Percentiles rank a stretch among this genome's conserved stretches.
Evolutionary conservation across 306 rosid genomes (phyloP).

Genomic region (Hippophae tibetana): DNA sequence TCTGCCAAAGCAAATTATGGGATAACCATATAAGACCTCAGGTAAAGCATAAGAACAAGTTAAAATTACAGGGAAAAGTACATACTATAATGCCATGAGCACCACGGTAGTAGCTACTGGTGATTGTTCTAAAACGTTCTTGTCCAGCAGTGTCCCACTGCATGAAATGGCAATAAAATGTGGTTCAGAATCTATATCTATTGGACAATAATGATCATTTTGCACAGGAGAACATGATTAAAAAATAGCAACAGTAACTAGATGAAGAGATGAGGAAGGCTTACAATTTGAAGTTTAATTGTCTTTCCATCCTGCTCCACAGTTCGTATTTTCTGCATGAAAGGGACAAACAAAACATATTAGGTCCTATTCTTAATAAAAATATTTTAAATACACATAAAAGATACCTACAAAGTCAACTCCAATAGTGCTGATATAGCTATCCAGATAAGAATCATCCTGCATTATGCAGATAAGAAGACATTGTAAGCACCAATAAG

Average conservation of each 20-base stretch:
- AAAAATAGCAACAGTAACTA: not conserved
- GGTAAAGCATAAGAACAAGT: not conserved
- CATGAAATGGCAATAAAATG: conserved; percentile 4
- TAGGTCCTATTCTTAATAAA: not conserved
- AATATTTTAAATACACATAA: not conserved
- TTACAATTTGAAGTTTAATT: conserved; percentile 46
- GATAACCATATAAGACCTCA: not conserved
- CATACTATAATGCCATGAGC: conserved; percentile 55
- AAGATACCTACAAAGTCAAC: conserved; percentile 42
- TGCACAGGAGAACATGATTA: not conserved
- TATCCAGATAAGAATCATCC: conserved; percentile 54
- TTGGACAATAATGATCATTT: not conserved
- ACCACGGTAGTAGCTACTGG: conserved; percentile 56
- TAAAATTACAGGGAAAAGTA: not conserved
- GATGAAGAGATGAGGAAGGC: conserved; percentile 1
- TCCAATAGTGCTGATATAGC: conserved; percentile 51
- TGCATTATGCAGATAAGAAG: conserved; percentile 9
- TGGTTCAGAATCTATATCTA: not conserved
- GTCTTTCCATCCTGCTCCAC: conserved; percentile 54
- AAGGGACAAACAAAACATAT: not conserved
- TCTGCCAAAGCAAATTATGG: conserved; percentile 21
- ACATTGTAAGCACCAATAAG: not conserved
- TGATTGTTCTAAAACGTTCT: conserved; percentile 51
- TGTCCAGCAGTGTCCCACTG: conserved; percentile 56
- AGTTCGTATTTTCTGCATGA: conserved; percentile 42